These are phyloP conservation scores for Lachancea waltii DNA, from an alignment of 805 yeast species.

Conservation along the genomic window DNA sequence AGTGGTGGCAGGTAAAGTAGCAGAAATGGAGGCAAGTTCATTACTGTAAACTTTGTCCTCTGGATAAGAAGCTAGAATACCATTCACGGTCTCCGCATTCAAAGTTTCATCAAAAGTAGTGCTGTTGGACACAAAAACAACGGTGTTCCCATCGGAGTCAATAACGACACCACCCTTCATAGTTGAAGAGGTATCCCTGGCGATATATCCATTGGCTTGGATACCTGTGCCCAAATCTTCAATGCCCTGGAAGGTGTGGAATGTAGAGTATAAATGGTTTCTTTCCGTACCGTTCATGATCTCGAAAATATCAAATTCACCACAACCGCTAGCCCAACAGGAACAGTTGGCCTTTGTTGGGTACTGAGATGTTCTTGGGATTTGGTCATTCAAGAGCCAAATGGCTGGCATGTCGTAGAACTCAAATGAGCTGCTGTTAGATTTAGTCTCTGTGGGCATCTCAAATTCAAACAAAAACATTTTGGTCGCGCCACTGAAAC, in stretches of 20 bases:
- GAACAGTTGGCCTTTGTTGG: slow-evolving; percentile 54
- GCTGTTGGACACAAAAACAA: slow-evolving; percentile 53
- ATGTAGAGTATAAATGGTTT: slow-evolving; percentile 52
- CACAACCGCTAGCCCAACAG: slow-evolving; percentile 74
- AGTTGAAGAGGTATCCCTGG: slow-evolving; percentile 43
- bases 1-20: slow-evolving; percentile 33
- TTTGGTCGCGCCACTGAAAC: slow-evolving; percentile 58
- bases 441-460: slow-evolving; percentile 50
- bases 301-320: slow-evolving; percentile 74
- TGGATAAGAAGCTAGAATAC: slow-evolving; percentile 39
- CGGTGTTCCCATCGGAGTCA: slow-evolving; percentile 51
- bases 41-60: slow-evolving; percentile 27
- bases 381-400: slow-evolving; percentile 67
- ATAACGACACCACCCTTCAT: slow-evolving; percentile 73
- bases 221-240: slow-evolving; percentile 57
- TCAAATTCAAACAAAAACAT: slow-evolving; percentile 67
- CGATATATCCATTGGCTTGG: slow-evolving; percentile 47
- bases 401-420: slow-evolving; percentile 65
- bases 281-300: slow-evolving; percentile 58
- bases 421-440: slow-evolving; percentile 30
- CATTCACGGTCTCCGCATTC: slow-evolving; percentile 37
- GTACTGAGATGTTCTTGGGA: slow-evolving; percentile 71
- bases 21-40: slow-evolving; percentile 32
- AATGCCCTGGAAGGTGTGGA: slow-evolving; percentile 67
- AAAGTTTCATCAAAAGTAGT: slow-evolving; percentile 45